phyloP scores from a whole-genome alignment of 129 eudicot genomes.

The Centrapalus pauciflorus region DNA sequence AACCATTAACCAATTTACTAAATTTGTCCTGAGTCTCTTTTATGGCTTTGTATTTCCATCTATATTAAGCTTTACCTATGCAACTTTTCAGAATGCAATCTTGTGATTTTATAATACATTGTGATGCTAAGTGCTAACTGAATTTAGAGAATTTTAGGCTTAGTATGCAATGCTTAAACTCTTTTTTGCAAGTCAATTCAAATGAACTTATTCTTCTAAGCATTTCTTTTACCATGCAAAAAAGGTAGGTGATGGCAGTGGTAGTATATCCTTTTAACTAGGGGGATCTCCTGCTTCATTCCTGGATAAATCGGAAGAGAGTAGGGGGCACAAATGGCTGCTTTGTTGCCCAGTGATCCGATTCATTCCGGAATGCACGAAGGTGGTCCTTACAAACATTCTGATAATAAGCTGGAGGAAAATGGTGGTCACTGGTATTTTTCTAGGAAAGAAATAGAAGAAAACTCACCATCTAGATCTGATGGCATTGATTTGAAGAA shows the following conservation, averaged over 20 bases:
- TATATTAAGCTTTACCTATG: neutral
- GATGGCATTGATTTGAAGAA: slow-evolving; percentile 58
- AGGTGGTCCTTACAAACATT: slow-evolving; percentile 26
- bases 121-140: neutral
- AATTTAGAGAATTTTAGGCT: neutral
- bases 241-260: slow-evolving; percentile 33
- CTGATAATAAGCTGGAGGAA: slow-evolving; percentile 15
- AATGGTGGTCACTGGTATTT: slow-evolving; percentile 51
- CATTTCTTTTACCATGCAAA: neutral
- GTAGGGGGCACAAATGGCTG: slow-evolving; percentile 22
- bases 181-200: slow-evolving; percentile 2
- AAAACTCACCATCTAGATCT: slow-evolving; percentile 46
- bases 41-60: neutral
- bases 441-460: slow-evolving; percentile 63
- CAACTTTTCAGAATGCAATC: neutral
- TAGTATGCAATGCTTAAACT: slow-evolving; percentile 2
- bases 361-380: slow-evolving; percentile 27
- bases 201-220: neutral
- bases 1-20: slow-evolving; percentile 3
- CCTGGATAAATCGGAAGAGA: slow-evolving; percentile 10
- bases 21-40: neutral
- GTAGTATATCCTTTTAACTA: slow-evolving; percentile 19
- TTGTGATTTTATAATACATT: neutral
- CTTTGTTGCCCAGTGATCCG: slow-evolving; percentile 22
- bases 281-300: slow-evolving; percentile 7